Evolutionary conservation across 139 green algal species (phyloP), one percentile per base, ranked within the genome.

Genomic region (Microglena sp.): DNA sequence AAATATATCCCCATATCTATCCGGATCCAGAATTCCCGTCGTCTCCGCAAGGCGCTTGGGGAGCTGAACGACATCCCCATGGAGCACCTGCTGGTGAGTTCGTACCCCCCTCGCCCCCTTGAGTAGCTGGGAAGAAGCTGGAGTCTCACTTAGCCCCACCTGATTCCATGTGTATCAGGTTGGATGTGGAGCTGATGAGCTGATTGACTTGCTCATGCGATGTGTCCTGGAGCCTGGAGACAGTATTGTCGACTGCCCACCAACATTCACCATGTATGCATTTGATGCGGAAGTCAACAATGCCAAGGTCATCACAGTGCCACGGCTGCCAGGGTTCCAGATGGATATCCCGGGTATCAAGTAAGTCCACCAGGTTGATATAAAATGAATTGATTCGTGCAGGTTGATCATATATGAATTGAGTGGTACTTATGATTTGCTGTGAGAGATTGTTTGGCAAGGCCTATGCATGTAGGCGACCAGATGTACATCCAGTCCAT

Each of bases 221-320:
- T 95, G 86, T 62, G 75, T 90, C 30, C 79, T 99, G 69, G 94
- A 98, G 3, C 82, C 90, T 1, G 92, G 90, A 0, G 94, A 99
- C 72, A 72, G 32, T 5, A 96, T 99, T 54, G 61, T 73, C 44
- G 72, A 78, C 56, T 74, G 55, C 55, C 72, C 55, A 27, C 55
- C 8, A 44, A 62, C 26, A 27, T 62, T 40, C 6, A 22, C 28
- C 60, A 99, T 99, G 94, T 99, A 99, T 64, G 79, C 66, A 1
- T 99, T 99, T 74, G 94, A 99, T 53, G 90, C 91, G 1, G 90
- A 89, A 29, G 90, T 99, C 24, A 98, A 97, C 68, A 77, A 78
- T 65, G 94, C 86, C 1, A 55, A 69, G 0, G 79, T 92, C 0
- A 68, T 98, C 26, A 92, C 88, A 15, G 86, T 99, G 45, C 87